Base-by-base conservation (phyloP, 2,329 filamentous ascomycete species). In the Fusarium concolor region DNA sequence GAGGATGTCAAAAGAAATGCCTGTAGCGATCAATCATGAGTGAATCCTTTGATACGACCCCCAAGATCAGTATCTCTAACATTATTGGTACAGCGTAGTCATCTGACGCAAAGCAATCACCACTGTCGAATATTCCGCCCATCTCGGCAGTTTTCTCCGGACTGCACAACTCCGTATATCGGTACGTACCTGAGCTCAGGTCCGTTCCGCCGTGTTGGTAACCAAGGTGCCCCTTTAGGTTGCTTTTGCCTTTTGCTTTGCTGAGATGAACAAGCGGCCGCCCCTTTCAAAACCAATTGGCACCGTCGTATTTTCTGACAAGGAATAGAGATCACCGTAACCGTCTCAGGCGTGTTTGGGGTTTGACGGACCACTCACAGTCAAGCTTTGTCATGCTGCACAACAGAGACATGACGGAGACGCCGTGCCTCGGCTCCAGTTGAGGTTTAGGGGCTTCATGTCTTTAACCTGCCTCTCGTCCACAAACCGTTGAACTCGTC, bases 301-400 rank as follows among this genome's bases (percentile, higher is more conserved):
- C 52, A 37, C 56, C 45, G 68, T 73, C 63, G 26, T 37, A 61
- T 61, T 56, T 24, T 65, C 41, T 65, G 41, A 65, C 62, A 65
- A 33, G 52, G 59, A 43, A 59, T 6, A 37, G 45, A 59, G 61
- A 65, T 71, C 47, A 62, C 63, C 46, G 38, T 38, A 63, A 54
- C 28, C 57, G 71, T 73, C 71, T 73, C 71, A 68, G 73, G 56
- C 67, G 57, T 67, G 71, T 73, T 73, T 73, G 60, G 60, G 62
- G 42, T 67, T 31, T 71, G 17, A 29, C 43, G 38, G n/a, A 46
- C 61, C 62, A 65, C n/a, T 65, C 54, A 65, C 39, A 42, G 42
- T 58, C 31, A 56, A 54, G 56, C 37, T 46, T 50, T 35, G n/a
- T 39, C 42, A 39, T 39, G 14, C 24, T 60, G 56, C 20, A 39